These are phyloP conservation scores for Rubroshorea leprosula DNA, from an alignment of 345 rosid genomes.

Conservation along the genomic window DNA sequence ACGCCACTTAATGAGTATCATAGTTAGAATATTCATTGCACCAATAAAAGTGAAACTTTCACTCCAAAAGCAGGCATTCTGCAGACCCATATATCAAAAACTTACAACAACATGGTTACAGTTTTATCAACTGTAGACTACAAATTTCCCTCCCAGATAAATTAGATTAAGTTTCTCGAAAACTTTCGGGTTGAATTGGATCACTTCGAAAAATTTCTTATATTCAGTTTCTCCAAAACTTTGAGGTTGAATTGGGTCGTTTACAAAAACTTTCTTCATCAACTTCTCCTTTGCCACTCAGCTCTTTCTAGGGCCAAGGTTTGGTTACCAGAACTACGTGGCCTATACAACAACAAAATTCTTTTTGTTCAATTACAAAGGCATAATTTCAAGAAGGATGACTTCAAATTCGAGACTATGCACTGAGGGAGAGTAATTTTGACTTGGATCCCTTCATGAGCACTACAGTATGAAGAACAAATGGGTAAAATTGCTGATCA, in stretches of 20 bases:
- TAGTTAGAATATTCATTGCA: background rate
- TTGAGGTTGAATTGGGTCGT: too few species aligned
- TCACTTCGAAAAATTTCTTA: too few species aligned
- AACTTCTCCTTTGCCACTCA: background rate
- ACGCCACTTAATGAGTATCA: background rate
- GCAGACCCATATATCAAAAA: background rate
- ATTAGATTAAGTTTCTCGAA: too few species aligned
- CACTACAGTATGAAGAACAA: background rate
- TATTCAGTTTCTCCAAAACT: too few species aligned
- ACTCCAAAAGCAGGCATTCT: background rate
- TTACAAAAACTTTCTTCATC: too few species aligned
- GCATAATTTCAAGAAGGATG: background rate
- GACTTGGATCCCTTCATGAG: slow-evolving; percentile 1
- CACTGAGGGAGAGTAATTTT: background rate
- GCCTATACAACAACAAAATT: background rate
- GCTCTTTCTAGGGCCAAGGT: slow-evolving; percentile 1
- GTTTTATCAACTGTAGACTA: background rate
- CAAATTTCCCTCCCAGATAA: background rate
- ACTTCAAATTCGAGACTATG: slow-evolving; percentile 1
- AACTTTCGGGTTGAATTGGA: too few species aligned
- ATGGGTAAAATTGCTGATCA: background rate
- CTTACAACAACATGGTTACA: background rate
- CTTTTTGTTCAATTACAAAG: background rate
- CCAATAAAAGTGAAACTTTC: background rate
- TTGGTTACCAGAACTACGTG: background rate